phyloP scores from a whole-genome alignment of 2,329 filamentous ascomycete genomes.

The Monilinia vaccinii-corymbosi region DNA sequence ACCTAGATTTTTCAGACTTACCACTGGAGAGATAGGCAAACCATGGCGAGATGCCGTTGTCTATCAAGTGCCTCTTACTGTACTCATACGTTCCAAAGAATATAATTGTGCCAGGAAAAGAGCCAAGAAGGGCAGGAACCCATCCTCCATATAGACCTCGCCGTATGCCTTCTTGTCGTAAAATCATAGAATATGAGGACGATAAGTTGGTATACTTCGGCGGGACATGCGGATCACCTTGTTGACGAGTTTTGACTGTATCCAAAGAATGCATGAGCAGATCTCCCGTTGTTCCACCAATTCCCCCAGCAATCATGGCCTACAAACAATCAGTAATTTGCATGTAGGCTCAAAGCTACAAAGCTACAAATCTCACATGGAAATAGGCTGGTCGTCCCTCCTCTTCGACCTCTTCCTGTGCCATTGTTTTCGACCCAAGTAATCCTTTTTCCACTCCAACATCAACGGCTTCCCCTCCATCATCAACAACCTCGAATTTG shows the following conservation, averaged over 20 bases:
- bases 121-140: constrained; percentile 79
- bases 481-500: constrained; percentile 29
- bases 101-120: constrained; percentile 84
- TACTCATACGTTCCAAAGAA: constrained; percentile 97
- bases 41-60: constrained; percentile 71
- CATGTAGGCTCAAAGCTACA: constrained; percentile 5
- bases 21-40: constrained; percentile 80
- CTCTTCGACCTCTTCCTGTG: constrained; percentile 34
- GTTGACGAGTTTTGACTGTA: constrained; percentile 95
- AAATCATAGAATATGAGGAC: constrained; percentile 86
- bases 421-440: constrained; percentile 22
- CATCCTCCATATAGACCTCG: constrained; percentile 91
- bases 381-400: constrained; percentile 53
- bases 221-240: constrained; percentile 88
- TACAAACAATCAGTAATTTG: constrained; percentile 32
- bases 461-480: constrained; percentile 30
- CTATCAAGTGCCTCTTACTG: constrained; percentile 83
- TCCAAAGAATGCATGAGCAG: constrained; percentile 98
- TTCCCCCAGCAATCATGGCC: constrained; percentile 91
- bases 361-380: constrained; percentile 39
- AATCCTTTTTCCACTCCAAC: constrained; percentile 23
- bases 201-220: constrained; percentile 88
- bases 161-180: constrained; percentile 79
- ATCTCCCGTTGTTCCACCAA: constrained; percentile 88
- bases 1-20: constrained; percentile 32